phyloP scores from a whole-genome alignment of 345 rosid species.

The Nephelium lappaceum region DNA sequence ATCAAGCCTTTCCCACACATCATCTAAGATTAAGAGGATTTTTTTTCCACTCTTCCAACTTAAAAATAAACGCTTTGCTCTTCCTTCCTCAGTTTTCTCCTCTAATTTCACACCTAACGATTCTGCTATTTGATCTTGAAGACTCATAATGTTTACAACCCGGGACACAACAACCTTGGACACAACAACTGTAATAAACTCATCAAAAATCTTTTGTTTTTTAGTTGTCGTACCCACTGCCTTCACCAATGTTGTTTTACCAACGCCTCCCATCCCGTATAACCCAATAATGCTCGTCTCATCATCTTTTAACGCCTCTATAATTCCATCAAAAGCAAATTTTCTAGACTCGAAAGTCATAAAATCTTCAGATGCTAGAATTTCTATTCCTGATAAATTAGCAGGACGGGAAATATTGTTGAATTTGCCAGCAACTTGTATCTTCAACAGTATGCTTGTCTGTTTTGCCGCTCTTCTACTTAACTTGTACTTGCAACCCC shows the following conservation, averaged over 20 bases:
- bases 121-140: slow-evolving; percentile 10
- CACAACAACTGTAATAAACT: not conserved
- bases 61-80: slow-evolving; percentile 10
- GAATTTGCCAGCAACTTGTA: not conserved
- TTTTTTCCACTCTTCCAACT: slow-evolving; percentile 7
- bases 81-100: not conserved
- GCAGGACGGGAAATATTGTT: not conserved
- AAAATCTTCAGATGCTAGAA: not conserved
- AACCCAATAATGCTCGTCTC: slow-evolving; percentile 15
- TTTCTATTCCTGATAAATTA: not conserved
- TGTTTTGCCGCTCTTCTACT: not conserved
- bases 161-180: not conserved
- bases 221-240: not conserved
- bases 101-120: not conserved
- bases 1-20: slow-evolving; percentile 24
- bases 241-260: slow-evolving; percentile 29
- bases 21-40: slow-evolving; percentile 30
- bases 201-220: not conserved
- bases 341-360: not conserved
- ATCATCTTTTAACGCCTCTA: not conserved
- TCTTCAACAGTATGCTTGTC: not conserved
- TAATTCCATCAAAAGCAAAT: not conserved
- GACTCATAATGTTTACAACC: not conserved
- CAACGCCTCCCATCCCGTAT: slow-evolving; percentile 16
- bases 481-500: not conserved